phyloP scores from a whole-genome alignment of 2,329 filamentous ascomycete species.

The Aspergillus costaricaensis region DNA sequence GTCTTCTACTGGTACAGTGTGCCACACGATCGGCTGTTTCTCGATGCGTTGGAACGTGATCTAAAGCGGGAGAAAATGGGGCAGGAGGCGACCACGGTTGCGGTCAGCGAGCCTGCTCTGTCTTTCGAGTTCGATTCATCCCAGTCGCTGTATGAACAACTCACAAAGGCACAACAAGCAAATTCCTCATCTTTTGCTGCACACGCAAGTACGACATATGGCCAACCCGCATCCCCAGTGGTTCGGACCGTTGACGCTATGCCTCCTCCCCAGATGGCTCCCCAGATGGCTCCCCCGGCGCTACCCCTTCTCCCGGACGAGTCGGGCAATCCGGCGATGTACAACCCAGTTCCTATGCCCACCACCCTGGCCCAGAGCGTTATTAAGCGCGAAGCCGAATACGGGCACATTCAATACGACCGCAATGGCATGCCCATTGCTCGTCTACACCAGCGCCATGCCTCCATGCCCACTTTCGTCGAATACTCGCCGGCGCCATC shows the following conservation, averaged over 20 bases:
- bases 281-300: slow-evolving; percentile 70
- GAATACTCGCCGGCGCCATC: slow-evolving; percentile 98
- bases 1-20: slow-evolving; percentile 99
- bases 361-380: slow-evolving; percentile 68
- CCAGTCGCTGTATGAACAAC: slow-evolving; percentile 97
- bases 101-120: slow-evolving; percentile 92
- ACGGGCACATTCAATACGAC: slow-evolving; percentile 80
- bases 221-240: slow-evolving; percentile 81
- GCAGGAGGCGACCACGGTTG: slow-evolving; percentile 94
- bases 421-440: slow-evolving; percentile 84
- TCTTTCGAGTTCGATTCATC: slow-evolving; percentile 99
- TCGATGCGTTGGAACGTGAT: slow-evolving; percentile 95
- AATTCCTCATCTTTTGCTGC: slow-evolving; percentile 96
- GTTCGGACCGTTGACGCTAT: slow-evolving; percentile 86
- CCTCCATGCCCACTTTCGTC: slow-evolving; percentile 97
- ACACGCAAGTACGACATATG: slow-evolving; percentile 65
- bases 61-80: slow-evolving; percentile 99
- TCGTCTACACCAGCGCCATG: slow-evolving; percentile 85
- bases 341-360: slow-evolving; percentile 69
- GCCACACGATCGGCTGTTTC: slow-evolving; percentile 93
- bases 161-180: slow-evolving; percentile 98
- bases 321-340: slow-evolving; percentile 67
- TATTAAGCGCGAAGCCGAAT: slow-evolving; percentile 89
- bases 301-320: slow-evolving; percentile 64
- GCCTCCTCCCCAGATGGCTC: slow-evolving; percentile 85